A percentile compares a stretch with the other conserved stretches of the same genome.
Evolutionary conservation across 176 grass and related monocot genomes (phyloP).

Genomic region (Tillandsia fasciculata): DNA sequence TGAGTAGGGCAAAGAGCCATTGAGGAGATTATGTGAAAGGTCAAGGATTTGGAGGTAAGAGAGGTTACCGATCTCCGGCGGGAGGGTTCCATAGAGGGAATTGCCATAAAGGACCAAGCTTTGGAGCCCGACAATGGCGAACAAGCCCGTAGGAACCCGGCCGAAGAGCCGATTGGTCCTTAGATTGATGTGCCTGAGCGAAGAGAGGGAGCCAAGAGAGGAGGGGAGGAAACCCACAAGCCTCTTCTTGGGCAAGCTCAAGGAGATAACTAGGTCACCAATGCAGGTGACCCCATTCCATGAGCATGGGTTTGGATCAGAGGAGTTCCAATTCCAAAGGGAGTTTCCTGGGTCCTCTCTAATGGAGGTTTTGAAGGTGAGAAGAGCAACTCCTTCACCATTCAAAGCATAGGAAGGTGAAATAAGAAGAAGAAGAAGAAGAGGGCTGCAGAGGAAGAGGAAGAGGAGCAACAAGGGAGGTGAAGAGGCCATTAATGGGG

Average conservation of each 20-base stretch:
- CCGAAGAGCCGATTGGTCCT: slow-evolving; percentile 55
- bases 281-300: slow-evolving; percentile 80
- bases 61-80: slow-evolving; percentile 51
- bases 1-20: slow-evolving; percentile 48
- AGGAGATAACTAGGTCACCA: slow-evolving; percentile 28
- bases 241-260: slow-evolving; percentile 55
- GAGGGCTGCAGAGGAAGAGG: slow-evolving; percentile 4
- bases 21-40: slow-evolving; percentile 63
- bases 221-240: slow-evolving; percentile 43
- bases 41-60: slow-evolving; percentile 74
- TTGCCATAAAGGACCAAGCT: slow-evolving; percentile 82
- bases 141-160: slow-evolving; percentile 24
- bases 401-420: slow-evolving; percentile 11
- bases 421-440: slow-evolving; percentile 13
- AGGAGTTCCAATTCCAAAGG: slow-evolving; percentile 60
- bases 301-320: slow-evolving; percentile 52
- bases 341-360: slow-evolving; percentile 45
- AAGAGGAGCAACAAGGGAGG: slow-evolving; percentile 6
- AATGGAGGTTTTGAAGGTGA: slow-evolving; percentile 58
- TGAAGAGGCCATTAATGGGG: slow-evolving; percentile 13
- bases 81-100: slow-evolving; percentile 45
- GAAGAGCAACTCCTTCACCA: slow-evolving; percentile 60
- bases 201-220: slow-evolving; percentile 32
- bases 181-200: slow-evolving; percentile 86
- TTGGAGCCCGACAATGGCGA: slow-evolving; percentile 38